A percentile compares a stretch with the other conserved stretches of the same genome.
phyloP scores from a whole-genome alignment of 805 yeast genomes.

The Lachancea quebecensis region DNA sequence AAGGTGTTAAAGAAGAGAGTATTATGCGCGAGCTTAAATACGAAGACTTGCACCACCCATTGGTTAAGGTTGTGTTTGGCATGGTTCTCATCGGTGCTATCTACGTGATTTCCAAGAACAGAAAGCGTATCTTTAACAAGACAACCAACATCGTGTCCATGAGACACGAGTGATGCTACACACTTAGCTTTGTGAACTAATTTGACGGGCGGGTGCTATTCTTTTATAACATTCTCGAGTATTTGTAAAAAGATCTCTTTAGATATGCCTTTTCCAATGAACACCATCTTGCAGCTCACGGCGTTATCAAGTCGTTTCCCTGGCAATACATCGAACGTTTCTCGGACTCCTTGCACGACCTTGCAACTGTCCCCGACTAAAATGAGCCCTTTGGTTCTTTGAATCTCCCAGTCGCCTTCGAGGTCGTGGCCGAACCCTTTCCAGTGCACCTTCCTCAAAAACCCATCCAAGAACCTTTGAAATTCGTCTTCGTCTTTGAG shows the following conservation, averaged over 20 bases:
- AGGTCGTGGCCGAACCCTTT: slow-evolving; percentile 39
- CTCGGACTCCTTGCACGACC: slow-evolving; percentile 88
- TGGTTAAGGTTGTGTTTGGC: slow-evolving; percentile 15
- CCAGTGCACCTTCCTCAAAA: slow-evolving; percentile 75
- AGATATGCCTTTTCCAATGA: slow-evolving; percentile 64
- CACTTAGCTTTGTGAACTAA: background rate
- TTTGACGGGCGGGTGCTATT: background rate
- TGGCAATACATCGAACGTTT: slow-evolving; percentile 75
- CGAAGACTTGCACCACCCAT: slow-evolving; percentile 19
- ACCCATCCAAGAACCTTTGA: slow-evolving; percentile 42
- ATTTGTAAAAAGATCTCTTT: slow-evolving; percentile 29
- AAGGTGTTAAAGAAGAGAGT: slow-evolving; percentile 11
- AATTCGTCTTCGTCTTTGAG: slow-evolving; percentile 35
- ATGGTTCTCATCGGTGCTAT: slow-evolving; percentile 9
- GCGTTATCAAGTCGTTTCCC: slow-evolving; percentile 31
- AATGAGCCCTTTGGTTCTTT: slow-evolving; percentile 74
- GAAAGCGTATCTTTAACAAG: slow-evolving; percentile 12
- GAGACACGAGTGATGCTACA: slow-evolving; percentile 18
- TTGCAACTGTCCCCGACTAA: slow-evolving; percentile 39
- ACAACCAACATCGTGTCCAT: slow-evolving; percentile 21
- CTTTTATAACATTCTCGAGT: slow-evolving; percentile 6
- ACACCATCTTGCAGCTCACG: slow-evolving; percentile 50
- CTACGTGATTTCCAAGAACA: slow-evolving; percentile 14
- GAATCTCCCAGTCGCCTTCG: slow-evolving; percentile 50
- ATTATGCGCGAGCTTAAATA: slow-evolving; percentile 15